Conservation (phyloP, 768 basidiomycete species). For the Leccinum subtestaceum region DNA sequence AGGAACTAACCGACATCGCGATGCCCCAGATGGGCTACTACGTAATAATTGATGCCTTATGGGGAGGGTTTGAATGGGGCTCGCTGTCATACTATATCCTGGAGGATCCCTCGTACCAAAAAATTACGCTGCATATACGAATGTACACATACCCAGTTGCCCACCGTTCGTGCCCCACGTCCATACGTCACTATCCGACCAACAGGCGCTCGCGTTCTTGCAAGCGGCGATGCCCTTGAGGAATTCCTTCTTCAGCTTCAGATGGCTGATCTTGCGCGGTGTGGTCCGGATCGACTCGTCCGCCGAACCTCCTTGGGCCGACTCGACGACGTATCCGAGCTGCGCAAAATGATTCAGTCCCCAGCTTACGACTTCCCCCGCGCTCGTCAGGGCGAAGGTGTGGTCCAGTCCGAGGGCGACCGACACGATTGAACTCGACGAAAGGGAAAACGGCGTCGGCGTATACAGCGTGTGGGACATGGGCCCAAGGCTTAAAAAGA, state of each 20-base stretch:
- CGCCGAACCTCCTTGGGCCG: conserved; percentile 38
- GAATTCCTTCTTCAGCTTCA: conserved; percentile 63
- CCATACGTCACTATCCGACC: conserved; percentile 69
- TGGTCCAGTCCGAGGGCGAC: conserved; percentile 94
- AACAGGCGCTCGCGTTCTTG: conserved; percentile 84
- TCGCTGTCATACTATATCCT: conserved; percentile 78
- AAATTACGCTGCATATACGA: neutral
- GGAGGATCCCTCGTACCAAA: neutral
- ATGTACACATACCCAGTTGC: conserved; percentile 65
- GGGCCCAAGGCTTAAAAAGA: conserved; percentile 57
- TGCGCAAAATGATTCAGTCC: conserved; percentile 88
- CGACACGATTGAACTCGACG: conserved; percentile 54
- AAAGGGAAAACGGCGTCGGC: conserved; percentile 57
- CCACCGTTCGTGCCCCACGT: conserved; percentile 96
- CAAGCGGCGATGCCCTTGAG: conserved; percentile 85
- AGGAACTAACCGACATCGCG: conserved; percentile 61
- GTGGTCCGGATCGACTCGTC: conserved; percentile 77
- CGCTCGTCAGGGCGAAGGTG: conserved; percentile 76
- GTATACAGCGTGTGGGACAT: conserved; percentile 77
- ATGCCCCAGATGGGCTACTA: conserved; percentile 63
- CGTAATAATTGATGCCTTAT: conserved; percentile 76
- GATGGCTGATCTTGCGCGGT: conserved; percentile 72
- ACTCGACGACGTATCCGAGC: conserved; percentile 81
- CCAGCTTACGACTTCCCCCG: conserved; percentile 88
- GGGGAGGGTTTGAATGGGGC: conserved; percentile 75